Evolutionary conservation across 1,284 basidiomycete species (phyloP).

Genomic region (Neotropicomus parvogracilis): DNA sequence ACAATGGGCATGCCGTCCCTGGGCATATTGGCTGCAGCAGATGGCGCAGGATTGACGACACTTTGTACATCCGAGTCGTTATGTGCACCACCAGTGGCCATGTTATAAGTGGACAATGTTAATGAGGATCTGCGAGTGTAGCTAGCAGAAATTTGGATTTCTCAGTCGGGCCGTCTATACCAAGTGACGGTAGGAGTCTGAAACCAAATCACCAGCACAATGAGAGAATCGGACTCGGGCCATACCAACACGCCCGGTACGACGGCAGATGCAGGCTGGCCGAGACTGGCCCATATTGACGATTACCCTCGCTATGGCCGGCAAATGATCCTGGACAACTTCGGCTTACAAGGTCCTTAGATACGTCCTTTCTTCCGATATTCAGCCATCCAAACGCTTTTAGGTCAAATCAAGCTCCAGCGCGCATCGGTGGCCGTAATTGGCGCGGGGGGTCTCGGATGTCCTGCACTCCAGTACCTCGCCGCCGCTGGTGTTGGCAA

Average conservation of each 20-base stretch:
- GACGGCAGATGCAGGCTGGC: conserved; percentile 13
- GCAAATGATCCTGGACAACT: conserved; percentile 93
- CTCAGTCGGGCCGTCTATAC: no score
- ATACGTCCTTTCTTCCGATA: background rate
- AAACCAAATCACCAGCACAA: background rate
- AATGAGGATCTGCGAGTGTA: no score
- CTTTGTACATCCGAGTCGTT: conserved; percentile 22
- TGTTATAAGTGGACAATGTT: no score
- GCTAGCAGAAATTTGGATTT: no score
- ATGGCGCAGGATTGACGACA: conserved; percentile 14
- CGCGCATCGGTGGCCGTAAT: conserved; percentile 80
- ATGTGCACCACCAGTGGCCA: background rate
- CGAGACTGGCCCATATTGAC: conserved; percentile 41
- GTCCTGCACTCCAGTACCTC: conserved; percentile 92
- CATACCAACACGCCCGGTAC: background rate
- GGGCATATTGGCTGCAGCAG: conserved; percentile 19
- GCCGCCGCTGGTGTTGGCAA: conserved; percentile 88
- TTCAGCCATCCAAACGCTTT: conserved; percentile 1
- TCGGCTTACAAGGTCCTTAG: conserved; percentile 80
- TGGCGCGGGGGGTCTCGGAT: conserved; percentile 95
- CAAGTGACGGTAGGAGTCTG: no score
- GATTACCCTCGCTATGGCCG: conserved; percentile 93
- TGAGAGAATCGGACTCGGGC: conserved; percentile 1
- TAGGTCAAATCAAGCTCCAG: conserved; percentile 84
- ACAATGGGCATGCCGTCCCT: conserved; percentile 38